Conservation (phyloP, 352 stramenopile species). For the Pelagophyceae sp. region DNA sequence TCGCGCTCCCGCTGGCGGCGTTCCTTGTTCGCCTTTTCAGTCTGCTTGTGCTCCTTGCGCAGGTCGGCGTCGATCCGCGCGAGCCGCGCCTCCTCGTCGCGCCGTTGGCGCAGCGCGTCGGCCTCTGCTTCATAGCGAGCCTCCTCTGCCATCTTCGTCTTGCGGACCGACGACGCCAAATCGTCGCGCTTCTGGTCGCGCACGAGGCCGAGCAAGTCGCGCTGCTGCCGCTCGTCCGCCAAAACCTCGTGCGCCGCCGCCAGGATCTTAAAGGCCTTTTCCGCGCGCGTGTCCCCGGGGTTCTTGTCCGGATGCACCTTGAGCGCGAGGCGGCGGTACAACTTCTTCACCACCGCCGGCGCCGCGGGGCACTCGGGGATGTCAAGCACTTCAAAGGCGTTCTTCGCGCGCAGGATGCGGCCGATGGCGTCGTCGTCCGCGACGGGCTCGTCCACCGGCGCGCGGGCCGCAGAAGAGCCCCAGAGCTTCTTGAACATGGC, state of each 20-base stretch:
- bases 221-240: neutral
- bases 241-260: neutral
- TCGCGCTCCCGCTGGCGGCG: neutral
- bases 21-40: neutral
- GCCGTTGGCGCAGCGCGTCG: too few species aligned
- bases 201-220: neutral
- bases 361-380: neutral
- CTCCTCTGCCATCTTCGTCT: too few species aligned
- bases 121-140: too few species aligned
- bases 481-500: too few species aligned
- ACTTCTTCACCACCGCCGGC: neutral
- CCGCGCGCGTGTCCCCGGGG: neutral
- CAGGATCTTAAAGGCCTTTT: neutral
- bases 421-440: neutral
- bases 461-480: too few species aligned
- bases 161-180: neutral
- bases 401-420: neutral
- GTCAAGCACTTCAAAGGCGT: neutral
- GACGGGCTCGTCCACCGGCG: too few species aligned
- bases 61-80: neutral
- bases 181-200: neutral
- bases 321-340: neutral
- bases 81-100: neutral
- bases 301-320: neutral
- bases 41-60: neutral